Base-by-base conservation (phyloP, 257 asterid genomes). In the Avicennia marina region DNA sequence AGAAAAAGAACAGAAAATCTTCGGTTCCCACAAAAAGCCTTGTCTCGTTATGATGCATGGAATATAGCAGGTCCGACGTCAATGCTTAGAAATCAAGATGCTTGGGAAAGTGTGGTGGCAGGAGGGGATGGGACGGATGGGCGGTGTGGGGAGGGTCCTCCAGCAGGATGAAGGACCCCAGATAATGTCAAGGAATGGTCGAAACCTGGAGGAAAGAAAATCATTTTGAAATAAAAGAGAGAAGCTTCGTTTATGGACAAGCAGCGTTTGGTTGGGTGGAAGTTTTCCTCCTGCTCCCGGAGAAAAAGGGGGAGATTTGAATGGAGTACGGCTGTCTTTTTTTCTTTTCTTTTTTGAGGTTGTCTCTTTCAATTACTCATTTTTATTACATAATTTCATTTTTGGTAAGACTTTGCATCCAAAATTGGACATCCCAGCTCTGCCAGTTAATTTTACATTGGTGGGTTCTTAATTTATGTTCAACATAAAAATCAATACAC, bases 151-250 rank as follows among this genome's bases (percentile, higher is more conserved):
- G n/a, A 65, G 85, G 89, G 89, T 65, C 84, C 80, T 78, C 83
- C 85, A 63, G 73, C 47, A 60, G 46, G 58, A 42, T 50, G 82
- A 70, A 75, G 86, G 82, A 75, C 78, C 79, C 81, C 20, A 5
- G 36, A 58, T 39, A 49, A 46, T 19, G 56, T 62, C 45, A 40
- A 64, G 29, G 57, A 48, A 31, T 15, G 27, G 66, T 39, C 58
- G 44, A 53, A 52, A 61, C 1, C 42, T 17, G 66, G 52, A 60
- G 53, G 34, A 43, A 47, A 31, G 53, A 45, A 59, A 56, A 53
- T 61, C 74, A 66, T 71, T 62, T 26, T 73, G 55, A 62, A 52
- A 44, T n/a, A 54, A 31, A 51, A 58, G 16, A 34, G 43, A 12
- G 41, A 51, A 8, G 4, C 24, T 29, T 62, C 58, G 73, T 57